Evolutionary conservation across 2,329 filamentous ascomycete species (phyloP).

Genomic region (Ophiocordyceps robertsii): DNA sequence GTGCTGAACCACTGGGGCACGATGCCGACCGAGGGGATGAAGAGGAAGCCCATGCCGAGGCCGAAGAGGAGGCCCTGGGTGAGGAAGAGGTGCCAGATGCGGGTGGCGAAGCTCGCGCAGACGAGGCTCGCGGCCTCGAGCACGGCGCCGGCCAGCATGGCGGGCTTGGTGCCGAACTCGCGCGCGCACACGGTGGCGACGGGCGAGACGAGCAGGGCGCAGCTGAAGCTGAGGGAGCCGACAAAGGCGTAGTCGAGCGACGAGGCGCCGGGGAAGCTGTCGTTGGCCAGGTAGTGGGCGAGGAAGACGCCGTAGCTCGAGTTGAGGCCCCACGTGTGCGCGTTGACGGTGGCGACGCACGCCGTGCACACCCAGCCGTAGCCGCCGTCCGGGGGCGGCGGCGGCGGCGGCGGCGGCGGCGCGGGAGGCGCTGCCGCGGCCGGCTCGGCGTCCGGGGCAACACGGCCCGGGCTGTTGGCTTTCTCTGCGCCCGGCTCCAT

Average conservation of each 20-base stretch:
- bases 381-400: slow-evolving; percentile 41
- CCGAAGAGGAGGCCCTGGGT: slow-evolving; percentile 66
- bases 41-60: slow-evolving; percentile 65
- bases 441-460: background rate
- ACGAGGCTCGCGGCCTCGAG: slow-evolving; percentile 54
- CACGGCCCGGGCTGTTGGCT: too few species aligned
- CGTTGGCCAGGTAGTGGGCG: slow-evolving; percentile 40
- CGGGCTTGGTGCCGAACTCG: slow-evolving; percentile 46
- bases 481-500: too few species aligned
- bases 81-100: slow-evolving; percentile 66
- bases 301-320: slow-evolving; percentile 36
- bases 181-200: slow-evolving; percentile 49
- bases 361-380: slow-evolving; percentile 35
- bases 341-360: slow-evolving; percentile 39
- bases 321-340: slow-evolving; percentile 65
- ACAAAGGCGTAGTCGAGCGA: slow-evolving; percentile 62
- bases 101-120: slow-evolving; percentile 52
- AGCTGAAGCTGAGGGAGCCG: slow-evolving; percentile 29
- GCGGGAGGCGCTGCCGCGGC: background rate
- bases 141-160: slow-evolving; percentile 49
- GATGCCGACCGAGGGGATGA: slow-evolving; percentile 54
- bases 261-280: slow-evolving; percentile 49
- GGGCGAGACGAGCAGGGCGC: slow-evolving; percentile 54
- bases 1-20: slow-evolving; percentile 64
- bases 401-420: slow-evolving; percentile 19